Evolutionary conservation across 2,329 filamentous ascomycete species (phyloP).

Genomic region (Penicillium verrucosum): DNA sequence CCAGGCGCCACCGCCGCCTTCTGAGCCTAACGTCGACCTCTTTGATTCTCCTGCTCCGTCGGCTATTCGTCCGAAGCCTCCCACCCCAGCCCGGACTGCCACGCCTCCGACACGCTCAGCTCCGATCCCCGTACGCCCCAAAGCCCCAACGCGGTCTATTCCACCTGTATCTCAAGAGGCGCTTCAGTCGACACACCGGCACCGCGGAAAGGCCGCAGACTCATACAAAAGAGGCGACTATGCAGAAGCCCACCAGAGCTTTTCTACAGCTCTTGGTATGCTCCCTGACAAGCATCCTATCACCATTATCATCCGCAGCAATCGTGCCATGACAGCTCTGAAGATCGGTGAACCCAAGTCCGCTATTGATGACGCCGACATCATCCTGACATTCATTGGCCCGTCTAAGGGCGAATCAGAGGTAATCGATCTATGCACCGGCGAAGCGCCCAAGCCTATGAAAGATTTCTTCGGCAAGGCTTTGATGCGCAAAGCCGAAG

Average conservation of each 20-base stretch:
- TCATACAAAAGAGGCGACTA: slow-evolving; percentile 96
- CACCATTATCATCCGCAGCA: slow-evolving; percentile 83
- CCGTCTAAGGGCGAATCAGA: slow-evolving; percentile 75
- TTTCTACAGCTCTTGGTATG: slow-evolving; percentile 70
- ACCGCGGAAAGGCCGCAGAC: slow-evolving; percentile 75
- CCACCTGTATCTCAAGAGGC: slow-evolving; percentile 67
- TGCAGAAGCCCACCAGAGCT: slow-evolving; percentile 76
- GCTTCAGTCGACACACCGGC: slow-evolving; percentile 70
- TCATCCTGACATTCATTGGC: slow-evolving; percentile 76
- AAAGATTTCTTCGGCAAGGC: slow-evolving; percentile 91
- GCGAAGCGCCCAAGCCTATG: slow-evolving; percentile 76
- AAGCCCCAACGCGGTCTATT: slow-evolving; percentile 48
- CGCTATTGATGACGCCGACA: slow-evolving; percentile 79
- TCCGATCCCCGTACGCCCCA: slow-evolving; percentile 46
- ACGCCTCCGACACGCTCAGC: slow-evolving; percentile 44
- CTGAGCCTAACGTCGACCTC: slow-evolving; percentile 58
- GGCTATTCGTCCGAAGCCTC: slow-evolving; percentile 32
- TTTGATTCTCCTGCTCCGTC: slow-evolving; percentile 50
- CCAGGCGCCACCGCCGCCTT: slow-evolving; percentile 44
- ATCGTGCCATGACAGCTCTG: slow-evolving; percentile 82
- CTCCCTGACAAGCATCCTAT: slow-evolving; percentile 79
- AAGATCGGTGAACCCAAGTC: slow-evolving; percentile 91
- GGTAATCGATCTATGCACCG: slow-evolving; percentile 64
- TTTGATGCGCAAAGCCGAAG: slow-evolving; percentile 90
- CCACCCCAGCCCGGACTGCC: slow-evolving; percentile 36